Conservation (phyloP, 495 filamentous ascomycete genomes). For the Schizothecium vesticola region DNA sequence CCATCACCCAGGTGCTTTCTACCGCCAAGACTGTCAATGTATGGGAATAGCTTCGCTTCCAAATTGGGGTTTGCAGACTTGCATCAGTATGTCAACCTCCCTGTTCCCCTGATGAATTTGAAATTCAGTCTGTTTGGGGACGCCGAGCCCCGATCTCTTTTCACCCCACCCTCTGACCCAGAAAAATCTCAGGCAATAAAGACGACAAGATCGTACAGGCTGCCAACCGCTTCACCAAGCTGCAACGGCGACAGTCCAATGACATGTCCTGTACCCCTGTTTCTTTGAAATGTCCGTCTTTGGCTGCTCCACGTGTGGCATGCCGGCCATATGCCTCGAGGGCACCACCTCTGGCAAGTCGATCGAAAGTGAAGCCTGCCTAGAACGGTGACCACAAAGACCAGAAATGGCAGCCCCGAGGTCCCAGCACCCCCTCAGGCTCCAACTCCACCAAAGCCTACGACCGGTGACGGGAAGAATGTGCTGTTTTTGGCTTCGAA, state of each 20-base stretch:
- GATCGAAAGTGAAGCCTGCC: neutral
- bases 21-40: neutral
- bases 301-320: too few relatives aligned
- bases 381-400: neutral
- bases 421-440: slow-evolving; percentile 7
- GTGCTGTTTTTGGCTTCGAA: neutral
- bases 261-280: too few relatives aligned
- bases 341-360: neutral
- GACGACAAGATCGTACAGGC: neutral
- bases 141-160: neutral
- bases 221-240: neutral
- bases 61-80: neutral
- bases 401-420: neutral
- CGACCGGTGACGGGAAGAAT: neutral
- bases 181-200: neutral
- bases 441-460: too few relatives aligned
- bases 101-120: neutral
- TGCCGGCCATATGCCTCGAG: too few relatives aligned
- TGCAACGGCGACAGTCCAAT: neutral
- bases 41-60: neutral
- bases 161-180: neutral
- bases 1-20: neutral
- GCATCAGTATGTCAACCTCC: neutral
- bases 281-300: neutral
- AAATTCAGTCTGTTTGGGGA: neutral